phyloP scores from a whole-genome alignment of 1,139 yeast species.

The Starmera stellimalicola region DNA sequence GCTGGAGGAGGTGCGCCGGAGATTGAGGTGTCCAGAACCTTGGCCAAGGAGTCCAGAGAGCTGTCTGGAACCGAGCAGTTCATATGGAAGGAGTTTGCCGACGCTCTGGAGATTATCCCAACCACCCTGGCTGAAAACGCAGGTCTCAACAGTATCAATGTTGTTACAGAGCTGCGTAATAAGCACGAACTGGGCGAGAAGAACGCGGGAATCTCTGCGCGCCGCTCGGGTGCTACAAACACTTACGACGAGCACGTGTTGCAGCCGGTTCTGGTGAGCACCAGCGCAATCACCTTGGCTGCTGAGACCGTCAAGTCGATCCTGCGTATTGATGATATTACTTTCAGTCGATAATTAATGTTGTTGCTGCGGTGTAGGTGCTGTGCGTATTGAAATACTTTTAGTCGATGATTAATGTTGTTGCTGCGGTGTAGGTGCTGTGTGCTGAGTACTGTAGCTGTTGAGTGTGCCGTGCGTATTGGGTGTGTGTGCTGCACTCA shows the following conservation, averaged over 20 bases:
- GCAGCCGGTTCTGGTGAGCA: conserved; percentile 92
- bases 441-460: no score
- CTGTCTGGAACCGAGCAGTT: conserved; percentile 88
- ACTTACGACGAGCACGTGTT: conserved; percentile 89
- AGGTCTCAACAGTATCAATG: conserved; percentile 89
- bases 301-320: conserved; percentile 95
- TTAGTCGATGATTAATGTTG: not conserved
- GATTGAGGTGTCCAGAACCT: conserved; percentile 78
- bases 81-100: conserved; percentile 93
- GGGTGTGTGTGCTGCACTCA: no score
- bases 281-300: conserved; percentile 88
- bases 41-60: conserved; percentile 68
- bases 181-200: conserved; percentile 86
- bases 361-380: not conserved
- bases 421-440: not conserved
- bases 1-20: conserved; percentile 99
- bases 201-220: conserved; percentile 92
- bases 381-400: not conserved
- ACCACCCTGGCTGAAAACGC: conserved; percentile 97
- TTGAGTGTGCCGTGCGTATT: no score
- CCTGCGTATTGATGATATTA: conserved; percentile 92
- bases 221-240: conserved; percentile 89
- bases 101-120: conserved; percentile 92
- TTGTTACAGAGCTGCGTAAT: conserved; percentile 89
- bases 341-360: conserved; percentile 51